Evolutionary conservation across 106 monocot genomes (phyloP), one percentile per base, ranked within the genome.

Genomic region (Triglochin maritima): DNA sequence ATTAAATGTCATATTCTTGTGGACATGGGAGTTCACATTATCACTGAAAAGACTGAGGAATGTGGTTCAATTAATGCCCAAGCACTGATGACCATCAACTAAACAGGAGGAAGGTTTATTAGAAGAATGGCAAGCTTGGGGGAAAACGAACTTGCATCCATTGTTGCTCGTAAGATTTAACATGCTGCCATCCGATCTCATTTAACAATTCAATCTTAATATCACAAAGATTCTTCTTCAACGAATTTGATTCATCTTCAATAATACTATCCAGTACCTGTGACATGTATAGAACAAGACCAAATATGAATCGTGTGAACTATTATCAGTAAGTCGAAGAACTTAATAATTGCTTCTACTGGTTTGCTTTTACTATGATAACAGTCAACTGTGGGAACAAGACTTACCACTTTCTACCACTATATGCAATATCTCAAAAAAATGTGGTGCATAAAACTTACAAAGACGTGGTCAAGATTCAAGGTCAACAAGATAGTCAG

Each of bases 81-180:
- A 12, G 55, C 55, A 3, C 55, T 12, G 3, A 12, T 55, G 29
- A 12, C 55, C 55, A 10, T 12, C 10, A 12, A 55, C 11, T 55
- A 4, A 55, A 10, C 11, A 55, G 14, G 3, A 55, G 9, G 11
- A 9, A 55, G 55, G 55, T 12, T 55, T 3, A 47, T 77, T 53
- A 92, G 67, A 92, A 85, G 2, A 62, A 75, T 44, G 81, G 83
- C 54, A 73, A 70, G 44, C 73, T 58, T 3, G 80, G 17, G 50
- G 98, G 98, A 64, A 88, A 92, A n/a, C 91, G 98, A 5, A 86
- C 86, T 16, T 92, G 84, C 77, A 92, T 79, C 98, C 91, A 98
- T 62, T 65, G 86, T 70, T 58, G 78, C 74, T 98, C 98, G 45
- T 92, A 92, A 17, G 80, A 62, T 12, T 70, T 80, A 29, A 86